These are phyloP conservation scores for Zygosaccharomyces gambellarensis DNA, from an alignment of 805 yeast species.

Conservation along the genomic window DNA sequence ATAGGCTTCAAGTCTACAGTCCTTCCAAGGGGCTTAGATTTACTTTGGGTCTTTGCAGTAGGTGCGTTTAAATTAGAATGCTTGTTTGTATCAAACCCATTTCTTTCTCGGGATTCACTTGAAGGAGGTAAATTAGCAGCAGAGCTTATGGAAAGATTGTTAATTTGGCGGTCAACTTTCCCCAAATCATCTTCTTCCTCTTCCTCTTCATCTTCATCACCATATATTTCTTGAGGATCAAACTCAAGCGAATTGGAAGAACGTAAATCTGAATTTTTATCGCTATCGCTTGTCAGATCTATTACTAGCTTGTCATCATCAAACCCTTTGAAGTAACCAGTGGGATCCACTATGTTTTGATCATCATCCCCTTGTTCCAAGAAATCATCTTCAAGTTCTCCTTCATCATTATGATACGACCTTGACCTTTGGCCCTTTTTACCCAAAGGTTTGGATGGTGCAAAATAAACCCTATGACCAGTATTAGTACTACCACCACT, in stretches of 20 bases:
- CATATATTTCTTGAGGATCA: slow-evolving; percentile 22
- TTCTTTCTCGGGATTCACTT: background rate
- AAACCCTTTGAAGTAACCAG: slow-evolving; percentile 14
- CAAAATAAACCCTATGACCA: slow-evolving; percentile 20
- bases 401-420: background rate
- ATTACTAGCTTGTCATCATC: slow-evolving; percentile 14
- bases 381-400: background rate
- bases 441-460: slow-evolving; percentile 28
- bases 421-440: background rate
- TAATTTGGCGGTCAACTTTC: slow-evolving; percentile 11
- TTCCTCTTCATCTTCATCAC: slow-evolving; percentile 10
- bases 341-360: background rate
- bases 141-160: slow-evolving; percentile 10
- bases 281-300: slow-evolving; percentile 19
- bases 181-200: slow-evolving; percentile 18
- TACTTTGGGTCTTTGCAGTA: background rate
- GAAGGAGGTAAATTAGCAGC: background rate
- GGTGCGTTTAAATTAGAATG: background rate
- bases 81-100: background rate
- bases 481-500: background rate
- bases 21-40: background rate
- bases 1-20: slow-evolving; percentile 10
- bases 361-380: background rate
- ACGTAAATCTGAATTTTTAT: slow-evolving; percentile 9
- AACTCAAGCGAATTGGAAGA: slow-evolving; percentile 15